Evolutionary conservation across 2,329 filamentous ascomycete species (phyloP), one percentile per base, ranked within the genome.

Genomic region (Phaeosphaeriaceae sp.): DNA sequence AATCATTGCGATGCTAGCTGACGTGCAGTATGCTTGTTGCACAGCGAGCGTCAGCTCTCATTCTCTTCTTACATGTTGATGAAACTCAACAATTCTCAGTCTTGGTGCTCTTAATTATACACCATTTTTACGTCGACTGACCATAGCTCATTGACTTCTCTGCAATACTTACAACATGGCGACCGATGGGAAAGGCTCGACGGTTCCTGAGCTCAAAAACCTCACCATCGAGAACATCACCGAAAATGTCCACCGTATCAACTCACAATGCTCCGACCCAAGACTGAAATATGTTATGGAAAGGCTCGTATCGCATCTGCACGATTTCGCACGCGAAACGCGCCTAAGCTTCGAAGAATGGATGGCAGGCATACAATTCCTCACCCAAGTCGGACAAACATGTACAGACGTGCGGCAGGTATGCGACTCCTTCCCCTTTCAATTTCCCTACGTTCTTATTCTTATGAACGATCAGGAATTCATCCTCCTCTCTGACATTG

Each of bases 321-420:
- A 95, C 77, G 91, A 93, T 79, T 94, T 93, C 73, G 90, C 90
- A 5, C 85, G 91, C 54, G 91, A 94, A 76, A 93, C 90, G 1
- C 82, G 91, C 27, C 82, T 94, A 33, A 91, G 87, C 73, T 90
- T 89, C 3, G 82, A 87, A 2, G 91, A 95, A 81, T 94, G 91
- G 91, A 91, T 91, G 88, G 80, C 85, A 0, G 89, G 87, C 1
- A 82, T 94, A 54, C 79, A 85, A 45, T 94, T 93, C 79, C 80
- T 94, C 25, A 91, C 89, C 0, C 81, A 82, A 42, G 88, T 89
- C 9, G 91, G 91, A 4, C 84, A 94, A 76, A 93, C 89, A 58
- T 90, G 87, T 73, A 88, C 82, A 56, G 88, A 91, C 70, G 89
- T 92, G 49, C 85, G 91, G 65, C 89, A 92, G 77, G 88, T 90